Conservation (phyloP, 352 stramenopile species). For the Globisporangium acanthophoron region DNA sequence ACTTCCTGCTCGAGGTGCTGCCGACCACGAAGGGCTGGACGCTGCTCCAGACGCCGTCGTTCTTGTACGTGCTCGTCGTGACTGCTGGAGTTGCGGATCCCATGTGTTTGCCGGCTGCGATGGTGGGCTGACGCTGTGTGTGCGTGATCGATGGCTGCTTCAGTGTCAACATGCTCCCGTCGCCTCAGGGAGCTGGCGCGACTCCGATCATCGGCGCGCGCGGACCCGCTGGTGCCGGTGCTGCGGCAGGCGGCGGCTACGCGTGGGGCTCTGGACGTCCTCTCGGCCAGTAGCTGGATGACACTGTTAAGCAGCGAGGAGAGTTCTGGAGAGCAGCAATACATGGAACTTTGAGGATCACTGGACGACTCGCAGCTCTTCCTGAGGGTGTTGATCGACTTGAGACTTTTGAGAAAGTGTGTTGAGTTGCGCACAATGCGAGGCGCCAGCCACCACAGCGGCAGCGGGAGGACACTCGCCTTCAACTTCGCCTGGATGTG, state of each 20-base stretch:
- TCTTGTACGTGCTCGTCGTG: slow-evolving; percentile 57
- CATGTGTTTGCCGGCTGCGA: neutral
- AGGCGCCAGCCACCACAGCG: too few relatives aligned
- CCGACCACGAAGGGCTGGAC: slow-evolving; percentile 83
- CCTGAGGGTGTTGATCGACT: too few relatives aligned
- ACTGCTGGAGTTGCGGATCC: slow-evolving; percentile 3
- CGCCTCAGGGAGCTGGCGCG: slow-evolving; percentile 31
- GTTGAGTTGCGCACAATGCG: too few relatives aligned
- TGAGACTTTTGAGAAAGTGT: too few relatives aligned
- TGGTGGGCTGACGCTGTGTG: neutral
- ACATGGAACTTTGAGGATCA: neutral
- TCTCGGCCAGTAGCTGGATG: slow-evolving; percentile 20
- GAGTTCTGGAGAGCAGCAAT: too few relatives aligned
- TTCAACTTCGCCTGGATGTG: too few relatives aligned
- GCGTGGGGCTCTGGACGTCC: slow-evolving; percentile 57
- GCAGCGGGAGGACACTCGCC: too few relatives aligned
- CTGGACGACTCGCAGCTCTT: too few relatives aligned
- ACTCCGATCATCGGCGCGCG: slow-evolving; percentile 66
- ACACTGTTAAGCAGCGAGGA: neutral
- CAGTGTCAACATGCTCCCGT: slow-evolving; percentile 63
- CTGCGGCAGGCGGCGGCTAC: slow-evolving; percentile 31
- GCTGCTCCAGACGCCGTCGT: slow-evolving; percentile 68
- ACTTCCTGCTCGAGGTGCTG: slow-evolving; percentile 86
- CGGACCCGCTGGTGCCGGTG: slow-evolving; percentile 18
- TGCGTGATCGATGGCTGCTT: neutral